Percentiles rank a stretch among this genome's conserved stretches.
Evolutionary conservation across 2,329 filamentous ascomycete species (phyloP).

Genomic region (Chrysoporthe austroafricana): DNA sequence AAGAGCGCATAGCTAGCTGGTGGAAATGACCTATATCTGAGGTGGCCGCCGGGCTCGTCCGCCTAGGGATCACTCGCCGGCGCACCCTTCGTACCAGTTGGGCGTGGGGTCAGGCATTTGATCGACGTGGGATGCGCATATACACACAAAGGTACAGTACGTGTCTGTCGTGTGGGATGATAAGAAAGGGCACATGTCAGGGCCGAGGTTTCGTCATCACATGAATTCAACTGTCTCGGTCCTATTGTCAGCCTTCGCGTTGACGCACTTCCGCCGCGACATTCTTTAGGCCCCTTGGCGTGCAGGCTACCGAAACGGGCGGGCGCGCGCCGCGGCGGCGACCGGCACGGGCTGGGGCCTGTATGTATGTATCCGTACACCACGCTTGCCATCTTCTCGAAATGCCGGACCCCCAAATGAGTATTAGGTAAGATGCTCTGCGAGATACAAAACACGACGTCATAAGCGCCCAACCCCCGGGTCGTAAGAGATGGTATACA

Average conservation of each 20-base stretch:
- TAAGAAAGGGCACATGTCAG: not conserved
- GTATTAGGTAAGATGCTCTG: not conserved
- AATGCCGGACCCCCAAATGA: not conserved
- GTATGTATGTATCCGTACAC: too few species aligned
- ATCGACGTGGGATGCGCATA: too few species aligned
- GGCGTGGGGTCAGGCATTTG: too few species aligned
- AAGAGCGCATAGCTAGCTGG: too few species aligned
- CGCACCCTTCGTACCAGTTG: too few species aligned
- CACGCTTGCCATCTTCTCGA: not conserved
- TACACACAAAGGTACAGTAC: not conserved
- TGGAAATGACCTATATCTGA: too few species aligned
- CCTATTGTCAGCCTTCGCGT: not conserved
- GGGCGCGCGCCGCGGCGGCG: too few species aligned
- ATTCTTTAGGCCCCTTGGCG: not conserved
- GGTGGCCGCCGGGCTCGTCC: too few species aligned
- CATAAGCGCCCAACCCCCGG: not conserved
- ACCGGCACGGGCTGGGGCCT: too few species aligned
- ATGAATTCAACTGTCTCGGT: not conserved
- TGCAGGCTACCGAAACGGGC: not conserved
- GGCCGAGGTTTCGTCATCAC: not conserved
- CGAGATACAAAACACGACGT: not conserved
- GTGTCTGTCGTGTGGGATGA: not conserved
- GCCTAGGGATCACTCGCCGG: too few species aligned
- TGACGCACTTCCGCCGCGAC: not conserved
- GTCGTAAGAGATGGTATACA: conserved; percentile 1